Percentiles rank a stretch among this genome's conserved stretches.
Evolutionary conservation across 2,329 filamentous ascomycete species (phyloP).

Genomic region (Ilyonectria robusta): DNA sequence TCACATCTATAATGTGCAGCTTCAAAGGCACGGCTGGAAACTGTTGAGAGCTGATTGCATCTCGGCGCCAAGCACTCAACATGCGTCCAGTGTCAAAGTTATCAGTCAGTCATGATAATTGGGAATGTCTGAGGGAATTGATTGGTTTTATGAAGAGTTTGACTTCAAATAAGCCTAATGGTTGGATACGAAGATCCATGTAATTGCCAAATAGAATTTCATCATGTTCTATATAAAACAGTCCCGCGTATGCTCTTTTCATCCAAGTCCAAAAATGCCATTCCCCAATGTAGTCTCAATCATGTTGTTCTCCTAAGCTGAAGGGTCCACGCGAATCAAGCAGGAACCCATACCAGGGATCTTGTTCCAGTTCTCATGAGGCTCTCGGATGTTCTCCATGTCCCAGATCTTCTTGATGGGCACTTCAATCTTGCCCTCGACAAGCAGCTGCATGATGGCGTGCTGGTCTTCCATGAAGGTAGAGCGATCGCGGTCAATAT

Average conservation of each 20-base stretch:
- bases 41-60: background rate
- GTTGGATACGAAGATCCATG: background rate
- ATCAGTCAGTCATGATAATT: background rate
- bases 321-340: constrained; percentile 48
- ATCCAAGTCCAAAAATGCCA: background rate
- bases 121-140: background rate
- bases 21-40: background rate
- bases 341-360: constrained; percentile 54
- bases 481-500: constrained; percentile 52
- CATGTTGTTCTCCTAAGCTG: background rate
- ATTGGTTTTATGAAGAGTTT: background rate
- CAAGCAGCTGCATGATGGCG: constrained; percentile 50
- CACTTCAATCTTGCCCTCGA: constrained; percentile 51
- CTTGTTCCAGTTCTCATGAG: constrained; percentile 55
- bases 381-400: constrained; percentile 56
- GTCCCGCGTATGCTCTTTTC: background rate
- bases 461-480: constrained; percentile 51
- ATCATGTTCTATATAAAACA: background rate
- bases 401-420: constrained; percentile 58
- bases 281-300: background rate
- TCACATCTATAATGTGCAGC: background rate
- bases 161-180: background rate
- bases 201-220: background rate
- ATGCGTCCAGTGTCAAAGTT: background rate
- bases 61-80: background rate